phyloP scores from a whole-genome alignment of 257 asterid genomes.

The Ilex aquifolium region DNA sequence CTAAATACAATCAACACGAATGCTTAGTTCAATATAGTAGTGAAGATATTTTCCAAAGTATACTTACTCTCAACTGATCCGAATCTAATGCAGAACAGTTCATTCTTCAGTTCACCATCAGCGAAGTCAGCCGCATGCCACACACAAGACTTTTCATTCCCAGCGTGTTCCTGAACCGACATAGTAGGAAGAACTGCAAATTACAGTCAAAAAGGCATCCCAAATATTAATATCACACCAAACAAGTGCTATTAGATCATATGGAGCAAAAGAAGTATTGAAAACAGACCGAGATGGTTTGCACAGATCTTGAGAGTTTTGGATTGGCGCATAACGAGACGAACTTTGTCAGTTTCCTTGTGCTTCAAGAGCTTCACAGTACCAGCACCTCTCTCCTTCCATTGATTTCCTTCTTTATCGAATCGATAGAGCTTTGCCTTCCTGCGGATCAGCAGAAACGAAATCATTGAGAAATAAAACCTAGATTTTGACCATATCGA shows the following conservation, averaged over 20 bases:
- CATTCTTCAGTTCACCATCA: background rate
- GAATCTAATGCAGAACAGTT: background rate
- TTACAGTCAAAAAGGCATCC: background rate
- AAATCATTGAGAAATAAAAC: background rate
- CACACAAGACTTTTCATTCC: conserved; percentile 2
- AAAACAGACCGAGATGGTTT: background rate
- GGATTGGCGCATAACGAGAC: conserved; percentile 1
- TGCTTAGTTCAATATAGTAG: too few relatives aligned
- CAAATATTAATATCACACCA: too few relatives aligned
- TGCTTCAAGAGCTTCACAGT: background rate
- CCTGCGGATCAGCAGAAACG: background rate
- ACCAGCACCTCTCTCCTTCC: conserved; percentile 4
- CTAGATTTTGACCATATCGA: background rate
- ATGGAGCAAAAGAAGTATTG: too few relatives aligned
- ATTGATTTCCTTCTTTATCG: conserved; percentile 2
- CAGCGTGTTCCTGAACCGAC: conserved; percentile 1
- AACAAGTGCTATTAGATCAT: too few relatives aligned
- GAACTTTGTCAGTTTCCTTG: background rate
- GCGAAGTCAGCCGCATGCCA: conserved; percentile 3
- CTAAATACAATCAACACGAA: too few relatives aligned
- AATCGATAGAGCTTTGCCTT: background rate
- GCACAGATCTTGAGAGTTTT: conserved; percentile 2
- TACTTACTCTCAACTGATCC: conserved; percentile 2
- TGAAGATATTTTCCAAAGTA: background rate
- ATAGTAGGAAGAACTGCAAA: background rate